Conservation (phyloP, 345 rosid species). For the Eucalyptus sp. region DNA sequence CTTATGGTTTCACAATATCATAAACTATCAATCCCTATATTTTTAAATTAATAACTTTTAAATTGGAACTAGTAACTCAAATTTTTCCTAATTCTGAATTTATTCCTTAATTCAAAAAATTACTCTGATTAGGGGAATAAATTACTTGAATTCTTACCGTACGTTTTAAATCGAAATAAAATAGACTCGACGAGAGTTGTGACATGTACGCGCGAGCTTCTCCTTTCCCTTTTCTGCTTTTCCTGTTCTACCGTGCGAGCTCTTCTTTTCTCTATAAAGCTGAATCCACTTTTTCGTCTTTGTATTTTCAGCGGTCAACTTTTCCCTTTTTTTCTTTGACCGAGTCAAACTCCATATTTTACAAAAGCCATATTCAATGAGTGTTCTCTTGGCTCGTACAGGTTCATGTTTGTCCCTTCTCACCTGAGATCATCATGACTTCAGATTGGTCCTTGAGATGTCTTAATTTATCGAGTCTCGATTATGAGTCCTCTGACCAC, state of each 20-base stretch:
- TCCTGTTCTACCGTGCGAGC: neutral
- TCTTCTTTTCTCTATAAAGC: neutral
- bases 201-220: neutral
- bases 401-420: neutral
- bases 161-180: neutral
- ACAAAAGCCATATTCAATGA: neutral
- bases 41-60: too few relatives aligned
- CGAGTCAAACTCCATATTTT: neutral
- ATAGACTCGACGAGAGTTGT: neutral
- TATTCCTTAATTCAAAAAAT: neutral
- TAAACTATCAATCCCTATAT: accelerated
- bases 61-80: neutral
- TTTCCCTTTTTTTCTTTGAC: neutral
- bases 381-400: neutral
- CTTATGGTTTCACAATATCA: neutral
- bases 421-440: neutral
- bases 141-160: neutral
- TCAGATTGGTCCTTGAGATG: neutral
- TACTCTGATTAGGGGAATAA: neutral
- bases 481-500: neutral
- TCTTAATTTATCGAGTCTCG: neutral
- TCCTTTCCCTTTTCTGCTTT: neutral
- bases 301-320: neutral
- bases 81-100: too few relatives aligned
- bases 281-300: neutral